Percentiles rank a stretch among this genome's conserved stretches.
Evolutionary conservation across 345 rosid species (phyloP).

Genomic region (Boechera divaricarpa): DNA sequence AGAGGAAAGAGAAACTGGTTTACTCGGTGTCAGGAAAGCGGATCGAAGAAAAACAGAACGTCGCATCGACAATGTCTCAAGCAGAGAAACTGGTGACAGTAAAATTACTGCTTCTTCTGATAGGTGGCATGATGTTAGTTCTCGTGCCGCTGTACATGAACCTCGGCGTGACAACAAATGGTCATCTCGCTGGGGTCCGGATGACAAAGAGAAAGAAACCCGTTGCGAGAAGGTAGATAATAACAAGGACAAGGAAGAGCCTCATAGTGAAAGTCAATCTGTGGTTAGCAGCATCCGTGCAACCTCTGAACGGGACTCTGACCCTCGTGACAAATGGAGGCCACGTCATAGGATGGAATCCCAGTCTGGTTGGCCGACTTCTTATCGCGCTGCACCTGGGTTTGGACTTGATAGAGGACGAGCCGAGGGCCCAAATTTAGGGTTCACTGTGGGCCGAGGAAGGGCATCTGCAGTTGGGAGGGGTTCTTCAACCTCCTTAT

Average conservation of each 20-base stretch:
- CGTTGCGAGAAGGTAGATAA: slow-evolving; percentile 64
- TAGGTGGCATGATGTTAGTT: slow-evolving; percentile 67
- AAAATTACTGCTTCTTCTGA: slow-evolving; percentile 66
- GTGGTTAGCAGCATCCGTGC: slow-evolving; percentile 50
- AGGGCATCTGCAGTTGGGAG: slow-evolving; percentile 48
- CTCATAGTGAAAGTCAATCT: slow-evolving; percentile 60
- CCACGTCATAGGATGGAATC: slow-evolving; percentile 88
- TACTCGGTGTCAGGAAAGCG: slow-evolving; percentile 64
- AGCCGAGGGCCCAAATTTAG: slow-evolving; percentile 64
- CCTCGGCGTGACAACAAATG: slow-evolving; percentile 87
- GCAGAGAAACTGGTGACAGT: slow-evolving; percentile 53
- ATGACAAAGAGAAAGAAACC: slow-evolving; percentile 82
- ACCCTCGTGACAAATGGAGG: slow-evolving; percentile 96
- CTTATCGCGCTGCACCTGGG: slow-evolving; percentile 85
- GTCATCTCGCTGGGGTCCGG: slow-evolving; percentile 99
- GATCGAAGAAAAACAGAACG: slow-evolving; percentile 69
- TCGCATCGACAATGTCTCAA: slow-evolving; percentile 49
- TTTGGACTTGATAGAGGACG: slow-evolving; percentile 77
- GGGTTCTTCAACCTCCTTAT: slow-evolving; percentile 36
- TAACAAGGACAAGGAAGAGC: slow-evolving; percentile 71
- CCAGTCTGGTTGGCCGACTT: slow-evolving; percentile 58
- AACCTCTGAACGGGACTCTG: slow-evolving; percentile 72
- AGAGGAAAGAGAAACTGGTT: slow-evolving; percentile 82
- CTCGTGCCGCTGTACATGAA: slow-evolving; percentile 77
- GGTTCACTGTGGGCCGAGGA: slow-evolving; percentile 84